Conservation (phyloP, 2,329 filamentous ascomycete species). For the Fusarium gaditjirri region DNA sequence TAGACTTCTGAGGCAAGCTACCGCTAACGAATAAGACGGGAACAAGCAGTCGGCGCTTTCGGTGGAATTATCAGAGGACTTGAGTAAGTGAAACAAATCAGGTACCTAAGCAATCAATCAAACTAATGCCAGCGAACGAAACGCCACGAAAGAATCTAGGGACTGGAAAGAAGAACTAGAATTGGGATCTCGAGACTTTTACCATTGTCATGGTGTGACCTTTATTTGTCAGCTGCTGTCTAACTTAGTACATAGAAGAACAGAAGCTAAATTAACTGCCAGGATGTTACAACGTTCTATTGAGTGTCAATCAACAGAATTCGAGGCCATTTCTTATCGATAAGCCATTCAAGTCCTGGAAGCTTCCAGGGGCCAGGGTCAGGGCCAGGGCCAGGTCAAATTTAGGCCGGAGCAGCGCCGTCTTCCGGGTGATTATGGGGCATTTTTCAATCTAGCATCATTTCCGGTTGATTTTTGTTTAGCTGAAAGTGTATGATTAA, state of each 20-base stretch:
- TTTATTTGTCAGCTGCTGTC: constrained; percentile 39
- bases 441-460: not conserved
- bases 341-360: constrained; percentile 2
- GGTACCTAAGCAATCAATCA: not conserved
- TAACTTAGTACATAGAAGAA: not conserved
- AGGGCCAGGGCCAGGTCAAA: not conserved
- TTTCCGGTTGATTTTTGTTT: not conserved
- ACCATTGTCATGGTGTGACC: constrained; percentile 33
- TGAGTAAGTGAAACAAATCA: not conserved
- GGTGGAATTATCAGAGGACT: constrained; percentile 1
- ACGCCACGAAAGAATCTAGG: constrained; percentile 2
- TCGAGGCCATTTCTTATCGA: constrained; percentile 13
- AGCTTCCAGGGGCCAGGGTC: constrained; percentile 7
- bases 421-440: constrained; percentile 22
- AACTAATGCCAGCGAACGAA: not conserved
- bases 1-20: not conserved
- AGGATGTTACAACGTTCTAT: not conserved
- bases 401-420: constrained; percentile 23
- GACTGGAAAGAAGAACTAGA: not conserved
- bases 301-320: not conserved
- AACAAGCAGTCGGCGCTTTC: constrained; percentile 12
- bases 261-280: constrained; percentile 2
- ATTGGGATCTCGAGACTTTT: constrained; percentile 3
- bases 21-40: constrained; percentile 8
- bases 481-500: not conserved